Evolutionary conservation across 2,329 filamentous ascomycete genomes (phyloP), one percentile per base, ranked within the genome.

Genomic region (Paradendryphiella salina): DNA sequence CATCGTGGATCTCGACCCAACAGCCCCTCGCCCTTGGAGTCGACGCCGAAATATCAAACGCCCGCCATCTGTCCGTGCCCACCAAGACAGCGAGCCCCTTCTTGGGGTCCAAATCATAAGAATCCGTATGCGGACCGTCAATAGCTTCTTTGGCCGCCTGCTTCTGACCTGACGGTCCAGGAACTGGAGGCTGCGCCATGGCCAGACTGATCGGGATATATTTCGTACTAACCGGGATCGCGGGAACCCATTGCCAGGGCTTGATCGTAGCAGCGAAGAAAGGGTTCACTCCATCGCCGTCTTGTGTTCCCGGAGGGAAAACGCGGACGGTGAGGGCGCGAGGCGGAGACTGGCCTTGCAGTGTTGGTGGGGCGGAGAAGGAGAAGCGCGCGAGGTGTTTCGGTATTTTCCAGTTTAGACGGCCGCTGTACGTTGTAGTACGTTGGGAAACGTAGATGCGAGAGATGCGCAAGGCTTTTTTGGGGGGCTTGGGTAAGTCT

Each of bases 391-490:
- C 67, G 14, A 71, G 63, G 50, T 70, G 66, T 46, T 72, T 71
- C 9, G 69, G 65, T 20, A 72, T 71, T 53, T 72, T 69, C 66
- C 67, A 71, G 41, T 71, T 70, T 3, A 66, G 35, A 28, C 68
- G 65, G 29, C 68, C 66, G 42, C 71, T 71, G 55, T 71, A 70
- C 11, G 52, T 50, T 9, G 68, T 72, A 8, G 62, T 66, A 46
- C 63, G 61, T 33, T 71, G 67, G 21, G 66, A 69, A 37, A 71
- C 66, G 48, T 71, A 72, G 35, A 71, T 71, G 26, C 66, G 63
- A 18, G 57, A 50, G 20, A 71, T 66, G 14, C 67, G 56, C 20
- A 69, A 60, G 4, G 63, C 62, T n/a, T 59, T 63, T n/a, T 61
- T 61, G 13, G 64, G 64, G 11, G 69, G 60, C 1, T 48, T 56